Percentiles rank a stretch among this genome's conserved stretches.
These are phyloP conservation scores for Mastigamoeba balamuthi DNA, from an alignment of 78 protist genomes.

Conservation along the genomic window DNA sequence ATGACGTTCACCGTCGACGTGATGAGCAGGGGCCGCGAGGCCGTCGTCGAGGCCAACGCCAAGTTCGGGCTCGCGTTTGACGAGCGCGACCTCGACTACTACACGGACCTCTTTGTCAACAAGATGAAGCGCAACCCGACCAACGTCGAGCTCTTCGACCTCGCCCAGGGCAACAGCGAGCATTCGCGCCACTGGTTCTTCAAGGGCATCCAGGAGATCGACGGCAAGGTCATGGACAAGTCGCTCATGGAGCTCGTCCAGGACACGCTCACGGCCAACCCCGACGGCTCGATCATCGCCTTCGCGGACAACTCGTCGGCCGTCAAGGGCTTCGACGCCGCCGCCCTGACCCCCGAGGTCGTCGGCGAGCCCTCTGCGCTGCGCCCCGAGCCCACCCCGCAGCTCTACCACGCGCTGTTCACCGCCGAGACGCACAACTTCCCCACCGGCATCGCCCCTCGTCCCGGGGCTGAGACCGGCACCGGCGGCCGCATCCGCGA, in stretches of 20 bases:
- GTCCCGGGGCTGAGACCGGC: constrained; percentile 86
- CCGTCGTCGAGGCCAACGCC: constrained; percentile 36
- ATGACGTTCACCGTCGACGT: constrained; percentile 26
- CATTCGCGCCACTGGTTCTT: constrained; percentile 76
- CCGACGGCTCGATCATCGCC: constrained; percentile 54
- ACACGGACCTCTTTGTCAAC: constrained; percentile 41
- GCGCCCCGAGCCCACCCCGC: background rate
- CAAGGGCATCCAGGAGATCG: constrained; percentile 53
- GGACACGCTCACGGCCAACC: constrained; percentile 34
- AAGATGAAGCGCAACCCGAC: constrained; percentile 70
- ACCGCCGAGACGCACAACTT: constrained; percentile 94
- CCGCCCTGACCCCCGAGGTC: background rate
- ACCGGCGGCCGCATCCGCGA: constrained; percentile 89
- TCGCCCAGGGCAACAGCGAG: constrained; percentile 63
- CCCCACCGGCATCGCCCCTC: constrained; percentile 87
- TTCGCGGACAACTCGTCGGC: constrained; percentile 84
- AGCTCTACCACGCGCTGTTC: constrained; percentile 39
- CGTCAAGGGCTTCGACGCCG: constrained; percentile 8
- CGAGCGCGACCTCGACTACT: constrained; percentile 66
- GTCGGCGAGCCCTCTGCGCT: background rate
- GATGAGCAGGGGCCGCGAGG: constrained; percentile 44
- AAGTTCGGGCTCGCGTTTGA: constrained; percentile 76
- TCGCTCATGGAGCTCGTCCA: constrained; percentile 61
- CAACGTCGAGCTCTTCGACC: constrained; percentile 76
- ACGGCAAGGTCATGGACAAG: constrained; percentile 43